A percentile compares a stretch with the other conserved stretches of the same genome.
These are phyloP conservation scores for Clathrospora elynae DNA, from an alignment of 2,329 filamentous ascomycete species.

Conservation along the genomic window DNA sequence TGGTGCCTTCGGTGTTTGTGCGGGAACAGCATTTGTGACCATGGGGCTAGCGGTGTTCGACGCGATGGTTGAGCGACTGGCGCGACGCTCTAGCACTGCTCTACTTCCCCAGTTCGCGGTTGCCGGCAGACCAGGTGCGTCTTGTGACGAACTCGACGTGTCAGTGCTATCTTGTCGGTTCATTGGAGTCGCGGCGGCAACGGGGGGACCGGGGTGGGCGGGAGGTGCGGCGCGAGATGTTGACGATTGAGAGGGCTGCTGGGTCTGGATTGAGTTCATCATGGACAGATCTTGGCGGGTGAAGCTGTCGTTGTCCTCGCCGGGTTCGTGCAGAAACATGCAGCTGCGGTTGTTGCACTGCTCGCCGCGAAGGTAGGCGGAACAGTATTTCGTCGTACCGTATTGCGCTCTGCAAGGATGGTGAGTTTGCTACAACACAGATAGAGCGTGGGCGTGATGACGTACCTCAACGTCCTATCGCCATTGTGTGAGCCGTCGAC, in stretches of 20 bases:
- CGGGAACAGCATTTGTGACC: constrained; percentile 54
- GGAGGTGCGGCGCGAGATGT: constrained; percentile 59
- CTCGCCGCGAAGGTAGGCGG: constrained; percentile 92
- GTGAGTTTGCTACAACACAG: constrained; percentile 24
- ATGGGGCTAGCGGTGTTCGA: constrained; percentile 83
- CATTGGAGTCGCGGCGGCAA: constrained; percentile 66
- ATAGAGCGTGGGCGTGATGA: background rate
- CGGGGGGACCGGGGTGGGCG: constrained; percentile 56
- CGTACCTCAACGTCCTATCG: constrained; percentile 78
- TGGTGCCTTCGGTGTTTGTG: constrained; percentile 35
- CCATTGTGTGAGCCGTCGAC: constrained; percentile 93
- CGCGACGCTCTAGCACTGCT: constrained; percentile 70
- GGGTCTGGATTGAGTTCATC: constrained; percentile 86
- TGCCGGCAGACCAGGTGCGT: constrained; percentile 88
- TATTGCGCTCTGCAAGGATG: constrained; percentile 63
- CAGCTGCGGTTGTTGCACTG: constrained; percentile 94
- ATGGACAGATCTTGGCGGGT: constrained; percentile 92
- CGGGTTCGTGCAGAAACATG: constrained; percentile 97
- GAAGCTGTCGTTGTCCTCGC: constrained; percentile 97
- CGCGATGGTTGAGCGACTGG: constrained; percentile 79
- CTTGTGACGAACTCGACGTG: constrained; percentile 62
- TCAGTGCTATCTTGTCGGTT: constrained; percentile 78
- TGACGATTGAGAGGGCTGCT: constrained; percentile 66
- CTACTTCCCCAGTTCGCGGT: constrained; percentile 89
- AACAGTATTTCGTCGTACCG: constrained; percentile 98